Conservation (phyloP, 2,329 filamentous ascomycete species). For the Shiraia bambusicola region DNA sequence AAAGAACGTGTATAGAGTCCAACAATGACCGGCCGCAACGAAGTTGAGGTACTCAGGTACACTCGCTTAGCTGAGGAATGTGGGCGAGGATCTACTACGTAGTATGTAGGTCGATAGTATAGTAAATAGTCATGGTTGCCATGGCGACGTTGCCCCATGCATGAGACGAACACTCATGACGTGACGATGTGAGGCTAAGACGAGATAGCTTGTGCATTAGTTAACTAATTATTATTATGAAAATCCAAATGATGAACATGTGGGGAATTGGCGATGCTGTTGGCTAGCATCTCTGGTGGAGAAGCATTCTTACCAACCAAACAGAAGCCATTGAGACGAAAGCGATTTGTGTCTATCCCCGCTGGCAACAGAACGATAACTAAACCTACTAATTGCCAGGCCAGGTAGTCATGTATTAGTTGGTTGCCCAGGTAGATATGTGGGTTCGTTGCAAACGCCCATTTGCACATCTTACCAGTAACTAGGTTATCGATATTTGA, state of each 20-base stretch:
- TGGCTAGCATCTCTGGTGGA: too few relatives aligned
- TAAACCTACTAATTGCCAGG: too few relatives aligned
- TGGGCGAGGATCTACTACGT: constrained; percentile 33
- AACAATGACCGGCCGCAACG: constrained; percentile 28
- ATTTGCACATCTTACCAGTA: too few relatives aligned
- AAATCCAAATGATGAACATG: constrained; percentile 9
- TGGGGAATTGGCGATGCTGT: constrained; percentile 6
- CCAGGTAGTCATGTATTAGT: too few relatives aligned
- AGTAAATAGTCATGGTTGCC: constrained; percentile 38
- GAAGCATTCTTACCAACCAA: constrained; percentile 10
- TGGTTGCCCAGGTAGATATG: too few relatives aligned
- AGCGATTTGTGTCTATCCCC: too few relatives aligned
- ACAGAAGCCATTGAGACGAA: neutral
- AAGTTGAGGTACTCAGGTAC: constrained; percentile 21
- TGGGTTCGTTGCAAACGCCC: too few relatives aligned
- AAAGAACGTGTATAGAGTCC: constrained; percentile 29
- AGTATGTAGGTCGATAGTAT: constrained; percentile 27
- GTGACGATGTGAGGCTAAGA: constrained; percentile 17
- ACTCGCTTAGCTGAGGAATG: constrained; percentile 41
- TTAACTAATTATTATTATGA: too few relatives aligned
- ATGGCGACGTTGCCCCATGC: constrained; percentile 31
- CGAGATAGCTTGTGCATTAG: constrained; percentile 9
- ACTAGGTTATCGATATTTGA: constrained; percentile 1
- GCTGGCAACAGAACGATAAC: too few relatives aligned
- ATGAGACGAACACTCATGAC: constrained; percentile 17